Percentiles rank a stretch among this genome's conserved stretches.
phyloP scores from a whole-genome alignment of 108 stramenopile genomes.

The Ochromonas danica region DNA sequence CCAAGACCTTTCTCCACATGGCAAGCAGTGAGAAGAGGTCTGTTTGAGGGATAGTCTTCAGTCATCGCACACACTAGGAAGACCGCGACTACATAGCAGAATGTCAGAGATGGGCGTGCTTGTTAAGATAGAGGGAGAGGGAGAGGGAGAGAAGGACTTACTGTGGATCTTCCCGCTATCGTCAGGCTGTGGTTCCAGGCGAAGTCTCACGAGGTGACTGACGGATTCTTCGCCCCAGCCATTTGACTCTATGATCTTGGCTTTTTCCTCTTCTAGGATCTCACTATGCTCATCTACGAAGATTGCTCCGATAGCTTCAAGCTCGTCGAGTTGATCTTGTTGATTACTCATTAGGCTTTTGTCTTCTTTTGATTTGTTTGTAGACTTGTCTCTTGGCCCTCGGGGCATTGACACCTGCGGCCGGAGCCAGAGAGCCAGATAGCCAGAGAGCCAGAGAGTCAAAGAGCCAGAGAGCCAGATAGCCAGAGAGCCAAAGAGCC shows the following conservation, averaged over 20 bases:
- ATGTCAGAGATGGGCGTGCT: background rate
- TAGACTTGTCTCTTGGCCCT: too few relatives aligned
- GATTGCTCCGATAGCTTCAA: background rate
- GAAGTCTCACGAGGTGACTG: background rate
- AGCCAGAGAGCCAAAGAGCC: too few relatives aligned
- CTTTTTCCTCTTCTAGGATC: background rate
- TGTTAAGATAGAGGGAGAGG: too few relatives aligned
- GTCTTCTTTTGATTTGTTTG: too few relatives aligned
- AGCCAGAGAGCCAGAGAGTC: too few relatives aligned
- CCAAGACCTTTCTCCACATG: background rate
- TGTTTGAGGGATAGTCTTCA: background rate
- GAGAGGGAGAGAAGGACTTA: background rate
- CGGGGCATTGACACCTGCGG: too few relatives aligned
- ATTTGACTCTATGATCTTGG: background rate
- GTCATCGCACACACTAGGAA: background rate
- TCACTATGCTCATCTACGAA: background rate
- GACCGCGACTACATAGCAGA: background rate
- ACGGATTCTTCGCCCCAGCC: background rate
- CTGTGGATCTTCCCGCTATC: background rate
- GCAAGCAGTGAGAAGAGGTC: background rate
- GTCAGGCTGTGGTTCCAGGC: background rate
- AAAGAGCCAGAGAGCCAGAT: too few relatives aligned
- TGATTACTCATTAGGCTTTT: conserved; percentile 1
- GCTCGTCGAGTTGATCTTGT: background rate
- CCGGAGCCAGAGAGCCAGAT: too few relatives aligned